Conservation (phyloP, 495 filamentous ascomycete genomes). For the Rostrohypoxylon terebratum region DNA sequence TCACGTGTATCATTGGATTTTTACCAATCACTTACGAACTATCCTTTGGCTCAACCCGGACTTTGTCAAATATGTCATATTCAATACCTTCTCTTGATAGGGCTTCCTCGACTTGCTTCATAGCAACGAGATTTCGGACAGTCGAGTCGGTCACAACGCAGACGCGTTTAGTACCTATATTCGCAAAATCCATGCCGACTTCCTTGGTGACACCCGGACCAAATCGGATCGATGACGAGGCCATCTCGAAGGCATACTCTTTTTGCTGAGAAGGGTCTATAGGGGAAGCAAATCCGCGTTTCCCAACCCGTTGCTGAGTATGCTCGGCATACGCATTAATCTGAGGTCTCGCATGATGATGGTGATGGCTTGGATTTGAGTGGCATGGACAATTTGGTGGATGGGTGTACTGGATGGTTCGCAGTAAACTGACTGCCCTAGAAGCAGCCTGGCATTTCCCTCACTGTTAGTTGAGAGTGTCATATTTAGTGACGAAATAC, state of each 20-base stretch:
- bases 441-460: constrained; percentile 69
- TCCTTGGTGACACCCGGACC: constrained; percentile 93
- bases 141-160: constrained; percentile 90
- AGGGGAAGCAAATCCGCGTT: constrained; percentile 74
- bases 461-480: constrained; percentile 32
- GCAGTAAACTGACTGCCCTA: constrained; percentile 82
- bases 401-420: constrained; percentile 89
- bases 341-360: constrained; percentile 66
- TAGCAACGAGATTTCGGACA: constrained; percentile 81
- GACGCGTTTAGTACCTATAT: constrained; percentile 86
- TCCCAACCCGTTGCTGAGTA: constrained; percentile 57
- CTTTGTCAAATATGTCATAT: constrained; percentile 82
- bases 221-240: constrained; percentile 90
- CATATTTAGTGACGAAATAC: neutral
- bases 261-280: constrained; percentile 77
- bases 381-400: constrained; percentile 94
- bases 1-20: neutral
- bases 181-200: constrained; percentile 98
- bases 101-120: constrained; percentile 83
- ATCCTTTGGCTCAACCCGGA: constrained; percentile 91
- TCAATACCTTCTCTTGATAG: constrained; percentile 80
- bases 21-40: constrained; percentile 70
- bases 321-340: constrained; percentile 67
- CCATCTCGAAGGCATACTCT: constrained; percentile 99
- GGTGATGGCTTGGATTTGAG: constrained; percentile 80